Percentiles rank a stretch among this genome's conserved stretches.
phyloP scores from a whole-genome alignment of 2,329 filamentous ascomycete genomes.

The Phyllosticta citrichinensis region DNA sequence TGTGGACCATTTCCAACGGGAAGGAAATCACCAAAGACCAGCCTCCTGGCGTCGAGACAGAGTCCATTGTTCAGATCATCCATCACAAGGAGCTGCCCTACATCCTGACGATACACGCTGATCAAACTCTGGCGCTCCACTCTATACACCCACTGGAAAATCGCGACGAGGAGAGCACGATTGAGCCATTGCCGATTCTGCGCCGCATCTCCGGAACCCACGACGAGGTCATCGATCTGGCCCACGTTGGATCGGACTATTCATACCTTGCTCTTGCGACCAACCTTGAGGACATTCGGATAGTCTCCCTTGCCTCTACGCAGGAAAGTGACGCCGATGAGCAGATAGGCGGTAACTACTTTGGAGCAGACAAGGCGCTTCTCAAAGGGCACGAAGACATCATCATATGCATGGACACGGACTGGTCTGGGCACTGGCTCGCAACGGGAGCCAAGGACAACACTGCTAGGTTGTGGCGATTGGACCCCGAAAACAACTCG shows the following conservation, averaged over 20 bases:
- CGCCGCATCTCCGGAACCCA: slow-evolving; percentile 89
- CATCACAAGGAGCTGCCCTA: slow-evolving; percentile 56
- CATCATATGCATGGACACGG: slow-evolving; percentile 84
- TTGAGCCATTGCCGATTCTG: slow-evolving; percentile 51
- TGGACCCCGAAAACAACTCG: slow-evolving; percentile 65
- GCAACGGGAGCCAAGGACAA: slow-evolving; percentile 96
- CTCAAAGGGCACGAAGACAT: slow-evolving; percentile 91
- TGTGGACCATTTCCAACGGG: slow-evolving; percentile 73
- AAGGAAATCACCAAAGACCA: slow-evolving; percentile 73
- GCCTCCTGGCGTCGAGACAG: slow-evolving; percentile 46
- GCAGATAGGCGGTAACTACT: slow-evolving; percentile 46
- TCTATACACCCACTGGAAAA: slow-evolving; percentile 38
- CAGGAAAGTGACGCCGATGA: slow-evolving; percentile 17
- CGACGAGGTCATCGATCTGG: slow-evolving; percentile 93
- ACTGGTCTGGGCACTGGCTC: slow-evolving; percentile 96
- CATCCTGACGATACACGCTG: slow-evolving; percentile 73
- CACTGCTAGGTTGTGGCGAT: slow-evolving; percentile 77
- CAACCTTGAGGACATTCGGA: slow-evolving; percentile 84
- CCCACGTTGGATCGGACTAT: slow-evolving; percentile 69
- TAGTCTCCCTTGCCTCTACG: slow-evolving; percentile 57
- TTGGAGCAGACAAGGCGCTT: slow-evolving; percentile 79
- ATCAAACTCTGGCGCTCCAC: slow-evolving; percentile 78
- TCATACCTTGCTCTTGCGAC: slow-evolving; percentile 84
- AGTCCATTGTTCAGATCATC: slow-evolving; percentile 62
- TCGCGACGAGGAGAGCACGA: slow-evolving; percentile 31